These are phyloP conservation scores for Parafenestella ontariensis DNA, from an alignment of 2,329 filamentous ascomycete species.

Conservation along the genomic window DNA sequence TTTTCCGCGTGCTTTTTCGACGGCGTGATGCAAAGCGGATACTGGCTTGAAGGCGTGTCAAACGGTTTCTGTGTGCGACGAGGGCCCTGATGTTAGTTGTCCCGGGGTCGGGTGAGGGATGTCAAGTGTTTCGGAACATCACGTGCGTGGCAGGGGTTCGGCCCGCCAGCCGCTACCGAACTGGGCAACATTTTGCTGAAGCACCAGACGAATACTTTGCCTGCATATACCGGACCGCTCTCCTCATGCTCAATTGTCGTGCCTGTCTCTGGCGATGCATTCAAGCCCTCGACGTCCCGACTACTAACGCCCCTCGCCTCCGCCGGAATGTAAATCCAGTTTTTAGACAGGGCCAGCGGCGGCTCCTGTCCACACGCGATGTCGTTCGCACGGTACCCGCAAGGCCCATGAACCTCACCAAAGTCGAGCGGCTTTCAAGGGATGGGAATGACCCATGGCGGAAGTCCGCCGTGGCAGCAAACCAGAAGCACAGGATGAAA, in stretches of 20 bases:
- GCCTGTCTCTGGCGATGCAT: slow-evolving; percentile 54
- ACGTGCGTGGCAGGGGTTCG: slow-evolving; percentile 24
- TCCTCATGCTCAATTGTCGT: slow-evolving; percentile 54
- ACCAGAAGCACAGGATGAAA: slow-evolving; percentile 31
- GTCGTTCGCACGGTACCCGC: slow-evolving; percentile 12
- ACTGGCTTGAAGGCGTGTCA: slow-evolving; percentile 10
- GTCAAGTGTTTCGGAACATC: slow-evolving; percentile 10
- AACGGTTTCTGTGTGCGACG: slow-evolving; percentile 7
- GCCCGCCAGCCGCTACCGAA: slow-evolving; percentile 15
- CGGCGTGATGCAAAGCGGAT: slow-evolving; percentile 19
- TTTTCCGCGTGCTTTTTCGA: slow-evolving; percentile 21
- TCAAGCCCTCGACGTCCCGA: slow-evolving; percentile 48
- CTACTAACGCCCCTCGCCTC: slow-evolving; percentile 25
- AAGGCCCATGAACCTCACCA: slow-evolving; percentile 3
- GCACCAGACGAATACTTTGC: slow-evolving; percentile 7
- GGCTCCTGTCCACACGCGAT: slow-evolving; percentile 21
- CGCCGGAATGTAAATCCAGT: slow-evolving; percentile 29
- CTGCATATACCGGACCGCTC: slow-evolving; percentile 16
- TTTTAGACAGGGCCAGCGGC: slow-evolving; percentile 22
- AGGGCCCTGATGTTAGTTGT: slow-evolving; percentile 1
- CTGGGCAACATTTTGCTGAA: slow-evolving; percentile 25
- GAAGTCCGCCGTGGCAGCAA: slow-evolving; percentile 31
- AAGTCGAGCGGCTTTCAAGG: slow-evolving; percentile 17
- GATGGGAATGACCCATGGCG: slow-evolving; percentile 33
- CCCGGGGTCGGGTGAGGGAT: slow-evolving; percentile 1